Conservation (phyloP, 495 filamentous ascomycete genomes). For the Xylaria longipes region DNA sequence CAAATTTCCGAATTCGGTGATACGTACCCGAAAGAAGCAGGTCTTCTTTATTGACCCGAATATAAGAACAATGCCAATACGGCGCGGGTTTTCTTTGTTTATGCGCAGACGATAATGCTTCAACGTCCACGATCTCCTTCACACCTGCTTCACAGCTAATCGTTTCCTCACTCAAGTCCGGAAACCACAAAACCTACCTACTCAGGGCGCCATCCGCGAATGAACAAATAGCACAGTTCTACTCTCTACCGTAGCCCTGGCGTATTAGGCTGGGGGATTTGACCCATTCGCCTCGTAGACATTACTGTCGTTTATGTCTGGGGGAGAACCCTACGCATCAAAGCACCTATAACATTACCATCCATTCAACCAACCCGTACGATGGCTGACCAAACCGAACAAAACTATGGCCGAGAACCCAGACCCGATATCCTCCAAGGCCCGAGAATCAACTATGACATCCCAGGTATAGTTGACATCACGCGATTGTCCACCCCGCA, state of each 20-base stretch:
- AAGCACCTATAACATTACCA: background rate
- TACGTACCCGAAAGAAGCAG: background rate
- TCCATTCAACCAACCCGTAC: background rate
- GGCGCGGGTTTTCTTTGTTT: background rate
- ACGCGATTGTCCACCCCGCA: background rate
- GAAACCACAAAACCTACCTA: background rate
- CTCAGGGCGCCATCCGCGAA: background rate
- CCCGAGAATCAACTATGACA: background rate
- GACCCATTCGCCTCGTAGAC: background rate
- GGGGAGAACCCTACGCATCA: background rate
- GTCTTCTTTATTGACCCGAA: background rate
- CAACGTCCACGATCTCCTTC: background rate
- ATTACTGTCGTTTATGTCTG: background rate
- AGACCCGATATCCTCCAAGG: background rate
- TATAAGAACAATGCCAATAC: background rate
- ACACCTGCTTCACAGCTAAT: background rate
- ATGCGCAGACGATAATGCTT: background rate
- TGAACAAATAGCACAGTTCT: background rate
- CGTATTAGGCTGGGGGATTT: background rate
- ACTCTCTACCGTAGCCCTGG: background rate
- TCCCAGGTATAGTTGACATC: background rate
- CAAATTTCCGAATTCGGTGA: background rate
- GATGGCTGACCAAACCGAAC: background rate
- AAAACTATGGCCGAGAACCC: background rate
- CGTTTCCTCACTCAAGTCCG: background rate